phyloP scores from a whole-genome alignment of 139 green algal species.

The Chlamydomonas incerta region DNA sequence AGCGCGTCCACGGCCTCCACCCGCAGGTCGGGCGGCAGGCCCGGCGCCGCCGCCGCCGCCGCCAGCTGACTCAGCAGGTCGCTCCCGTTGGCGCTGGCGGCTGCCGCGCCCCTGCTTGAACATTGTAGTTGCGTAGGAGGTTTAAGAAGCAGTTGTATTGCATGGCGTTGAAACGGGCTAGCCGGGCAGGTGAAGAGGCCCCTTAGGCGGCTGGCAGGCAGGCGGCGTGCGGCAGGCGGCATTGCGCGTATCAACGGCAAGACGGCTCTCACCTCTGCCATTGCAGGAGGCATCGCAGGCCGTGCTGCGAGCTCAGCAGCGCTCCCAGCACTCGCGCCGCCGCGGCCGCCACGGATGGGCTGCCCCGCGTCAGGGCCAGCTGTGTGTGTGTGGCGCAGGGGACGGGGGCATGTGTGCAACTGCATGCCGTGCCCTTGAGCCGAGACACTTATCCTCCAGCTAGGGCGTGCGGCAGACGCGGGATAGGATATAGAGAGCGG shows the following conservation, averaged over 20 bases:
- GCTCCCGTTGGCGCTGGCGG: background rate
- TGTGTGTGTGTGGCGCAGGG: too few species aligned
- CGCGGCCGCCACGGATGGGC: background rate
- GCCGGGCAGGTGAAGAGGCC: too few species aligned
- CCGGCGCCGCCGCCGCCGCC: background rate
- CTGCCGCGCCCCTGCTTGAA: too few species aligned
- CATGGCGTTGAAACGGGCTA: too few species aligned
- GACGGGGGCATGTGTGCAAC: too few species aligned
- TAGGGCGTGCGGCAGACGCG: background rate
- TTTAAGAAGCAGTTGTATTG: background rate
- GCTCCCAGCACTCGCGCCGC: constrained; percentile 28
- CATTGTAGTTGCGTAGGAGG: background rate
- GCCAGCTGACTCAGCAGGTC: constrained; percentile 21
- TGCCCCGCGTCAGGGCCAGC: constrained; percentile 14
- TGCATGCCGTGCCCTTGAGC: too few species aligned
- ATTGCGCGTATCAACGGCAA: too few species aligned
- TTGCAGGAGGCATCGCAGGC: constrained; percentile 21
- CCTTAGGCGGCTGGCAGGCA: too few species aligned
- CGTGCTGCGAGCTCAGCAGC: background rate
- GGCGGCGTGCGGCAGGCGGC: too few species aligned
- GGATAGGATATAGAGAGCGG: too few species aligned
- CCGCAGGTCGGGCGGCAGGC: constrained; percentile 19
- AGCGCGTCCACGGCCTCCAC: constrained; percentile 21
- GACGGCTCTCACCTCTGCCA: constrained; percentile 34
- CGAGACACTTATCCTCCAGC: too few species aligned